Evolutionary conservation across 257 asterid species (phyloP), one percentile per base, ranked within the genome.

Genomic region (Leonotis leonurus): DNA sequence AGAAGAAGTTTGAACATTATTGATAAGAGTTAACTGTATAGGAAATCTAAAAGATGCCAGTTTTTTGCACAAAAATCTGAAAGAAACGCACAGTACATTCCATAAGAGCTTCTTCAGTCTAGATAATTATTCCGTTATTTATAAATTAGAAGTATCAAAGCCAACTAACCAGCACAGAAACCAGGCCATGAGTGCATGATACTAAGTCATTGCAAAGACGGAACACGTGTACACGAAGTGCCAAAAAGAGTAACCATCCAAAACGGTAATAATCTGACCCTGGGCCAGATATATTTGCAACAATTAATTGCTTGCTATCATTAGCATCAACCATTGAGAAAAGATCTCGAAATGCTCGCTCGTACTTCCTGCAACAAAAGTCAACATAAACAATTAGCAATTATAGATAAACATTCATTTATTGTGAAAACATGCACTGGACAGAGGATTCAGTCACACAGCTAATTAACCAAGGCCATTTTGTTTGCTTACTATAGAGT

Each of bases 231-330:
- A 74, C 81, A 3, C 99, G 95, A 53, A 92, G 93, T 5, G 87
- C 89, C 68, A 92, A 80, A 74, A 89, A 92, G 17, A 92, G 86
- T 71, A 89, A 85, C 96, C 99, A 92, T 67, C 99, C 99, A 27
- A 92, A 86, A 54, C 96, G 99, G 73, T 84, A 85, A 79, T 83
- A 86, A 70, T 74, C 82, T 46, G 87, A 60, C 50, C 62, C 65
- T 37, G 46, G 41, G 68, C 63, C 75, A 1, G 64, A 33, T 24
- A 50, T 16, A 72, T 55, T 64, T 50, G 74, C 61, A 72, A 57
- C 75, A 33, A 76, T 73, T 60, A 72, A 56, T 29, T 71, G 77
- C 68, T 83, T 88, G 65, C 75, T 80, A 64, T 62, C 72, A 70
- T 65, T 72, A 29, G 76, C 73, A 68, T 81, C 80, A 71, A 64